Base-by-base conservation (phyloP, 805 yeast genomes). In the Hemisphaericaspora nanyangensis region DNA sequence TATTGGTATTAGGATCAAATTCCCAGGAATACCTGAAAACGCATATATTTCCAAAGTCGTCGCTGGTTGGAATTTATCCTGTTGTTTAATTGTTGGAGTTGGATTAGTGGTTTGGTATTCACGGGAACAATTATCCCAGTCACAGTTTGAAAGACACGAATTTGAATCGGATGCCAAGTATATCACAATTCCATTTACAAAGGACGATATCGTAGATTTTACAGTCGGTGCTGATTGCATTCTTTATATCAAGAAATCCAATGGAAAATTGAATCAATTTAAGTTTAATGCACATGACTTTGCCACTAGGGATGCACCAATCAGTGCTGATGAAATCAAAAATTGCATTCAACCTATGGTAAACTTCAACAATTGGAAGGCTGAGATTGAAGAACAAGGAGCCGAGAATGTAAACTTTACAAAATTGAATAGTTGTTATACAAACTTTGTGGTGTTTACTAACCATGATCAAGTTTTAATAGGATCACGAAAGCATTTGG, bases 51-150 rank as follows among this genome's bases (percentile, higher is more conserved):
- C 18, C 7, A 45, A 45, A 29, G 70, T 79, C 7, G 66, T 69
- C 10, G 81, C 86, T 13, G 93, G 91, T 0, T 84, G 91, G 91
- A 71, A 74, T 42, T 56, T 72, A 12, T 74, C 77, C 37, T 75
- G 77, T 30, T 76, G 76, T 16, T 63, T 69, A 34, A 58, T 79
- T 2, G 62, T 62, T 15, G 60, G 61, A 6, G 60, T 71, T 34
- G 88, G 90, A 0, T 54, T 85, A 18, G 68, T 80, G 0, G 67
- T 76, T 13, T 82, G 90, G 90, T 66, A 63, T 31, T 35, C 52
- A 1, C 49, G 77, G 32, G 56, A 39, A 2, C 25, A 51, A 12
- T 32, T 52, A 3, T 39, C 53, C 3, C 31, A 48, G 29, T 57
- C 51, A 18, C 46, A 52, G 19, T 47, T 38, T 33, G 54, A 56